A percentile compares a stretch with the other conserved stretches of the same genome.
phyloP scores from a whole-genome alignment of 2,329 filamentous ascomycete genomes.

The Alternaria triticimaculans region DNA sequence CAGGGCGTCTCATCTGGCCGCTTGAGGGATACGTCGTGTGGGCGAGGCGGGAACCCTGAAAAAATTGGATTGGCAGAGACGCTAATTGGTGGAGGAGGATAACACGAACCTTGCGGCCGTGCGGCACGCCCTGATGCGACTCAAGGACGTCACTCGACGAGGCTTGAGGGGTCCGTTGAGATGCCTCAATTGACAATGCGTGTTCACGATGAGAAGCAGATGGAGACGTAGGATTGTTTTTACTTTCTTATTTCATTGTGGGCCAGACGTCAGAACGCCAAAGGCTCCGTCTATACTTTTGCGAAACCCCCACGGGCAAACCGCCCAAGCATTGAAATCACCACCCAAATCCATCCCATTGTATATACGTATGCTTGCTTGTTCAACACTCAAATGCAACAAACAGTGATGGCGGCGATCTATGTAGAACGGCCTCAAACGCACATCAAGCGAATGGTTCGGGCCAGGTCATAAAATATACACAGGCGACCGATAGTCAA shows the following conservation, averaged over 20 bases:
- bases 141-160: conserved; percentile 20
- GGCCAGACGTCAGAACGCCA: conserved; percentile 23
- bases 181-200: not conserved
- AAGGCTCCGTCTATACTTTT: conserved; percentile 36
- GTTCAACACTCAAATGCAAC: conserved; percentile 14
- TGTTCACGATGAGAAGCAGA: not conserved
- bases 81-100: conserved; percentile 19
- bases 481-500: conserved; percentile 44
- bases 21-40: not conserved
- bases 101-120: conserved; percentile 12
- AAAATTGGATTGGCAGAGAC: not conserved
- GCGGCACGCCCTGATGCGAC: conserved; percentile 25
- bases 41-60: conserved; percentile 2
- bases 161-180: not conserved
- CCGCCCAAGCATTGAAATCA: conserved; percentile 21
- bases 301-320: conserved; percentile 20
- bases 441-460: conserved; percentile 19
- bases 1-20: conserved; percentile 1
- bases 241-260: conserved; percentile 20
- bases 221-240: not conserved
- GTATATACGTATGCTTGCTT: conserved; percentile 28
- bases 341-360: conserved; percentile 19
- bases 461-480: conserved; percentile 43
- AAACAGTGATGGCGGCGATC: conserved; percentile 10
- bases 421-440: conserved; percentile 34